Percentiles rank a stretch among this genome's conserved stretches.
Conservation (phyloP, 2,329 filamentous ascomycete species). For the Cytospora mali region DNA sequence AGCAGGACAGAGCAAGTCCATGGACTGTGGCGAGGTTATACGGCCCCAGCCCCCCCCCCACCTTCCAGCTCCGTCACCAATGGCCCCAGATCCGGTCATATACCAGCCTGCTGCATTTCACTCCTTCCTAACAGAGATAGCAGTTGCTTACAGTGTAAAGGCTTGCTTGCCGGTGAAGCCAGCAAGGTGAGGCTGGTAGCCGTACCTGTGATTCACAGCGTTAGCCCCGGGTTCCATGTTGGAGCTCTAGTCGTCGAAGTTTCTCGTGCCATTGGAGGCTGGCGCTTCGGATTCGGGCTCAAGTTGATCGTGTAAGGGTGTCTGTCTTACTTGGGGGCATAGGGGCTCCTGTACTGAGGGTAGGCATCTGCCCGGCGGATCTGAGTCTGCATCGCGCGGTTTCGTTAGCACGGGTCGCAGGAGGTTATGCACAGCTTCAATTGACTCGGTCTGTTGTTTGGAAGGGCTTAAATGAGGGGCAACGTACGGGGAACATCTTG, state of each 20-base stretch:
- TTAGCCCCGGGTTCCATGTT: slow-evolving; percentile 34
- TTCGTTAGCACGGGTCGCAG: slow-evolving; percentile 36
- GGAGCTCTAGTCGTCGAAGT: background rate
- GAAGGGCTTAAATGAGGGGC: background rate
- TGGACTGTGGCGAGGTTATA: background rate
- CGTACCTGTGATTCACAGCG: slow-evolving; percentile 53
- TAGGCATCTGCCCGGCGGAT: slow-evolving; percentile 41
- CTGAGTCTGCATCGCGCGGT: slow-evolving; percentile 45
- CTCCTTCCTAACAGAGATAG: background rate
- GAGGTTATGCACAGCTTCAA: background rate
- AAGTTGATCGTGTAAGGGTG: slow-evolving; percentile 10
- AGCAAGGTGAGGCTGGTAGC: slow-evolving; percentile 56
- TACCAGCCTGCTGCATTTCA: background rate
- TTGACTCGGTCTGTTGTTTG: background rate
- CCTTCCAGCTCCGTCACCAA: background rate
- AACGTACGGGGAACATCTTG: slow-evolving; percentile 38
- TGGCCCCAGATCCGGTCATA: background rate
- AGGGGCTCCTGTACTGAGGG: slow-evolving; percentile 61
- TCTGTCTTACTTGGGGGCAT: slow-evolving; percentile 66
- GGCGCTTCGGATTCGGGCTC: background rate
- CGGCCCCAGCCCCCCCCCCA: background rate
- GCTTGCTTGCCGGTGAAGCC: slow-evolving; percentile 55
- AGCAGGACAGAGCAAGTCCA: too few relatives aligned
- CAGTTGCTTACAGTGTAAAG: slow-evolving; percentile 54
- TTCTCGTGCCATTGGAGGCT: background rate